Base-by-base conservation (phyloP, 331 rosid species). In the Rhamnella rubrinervis region DNA sequence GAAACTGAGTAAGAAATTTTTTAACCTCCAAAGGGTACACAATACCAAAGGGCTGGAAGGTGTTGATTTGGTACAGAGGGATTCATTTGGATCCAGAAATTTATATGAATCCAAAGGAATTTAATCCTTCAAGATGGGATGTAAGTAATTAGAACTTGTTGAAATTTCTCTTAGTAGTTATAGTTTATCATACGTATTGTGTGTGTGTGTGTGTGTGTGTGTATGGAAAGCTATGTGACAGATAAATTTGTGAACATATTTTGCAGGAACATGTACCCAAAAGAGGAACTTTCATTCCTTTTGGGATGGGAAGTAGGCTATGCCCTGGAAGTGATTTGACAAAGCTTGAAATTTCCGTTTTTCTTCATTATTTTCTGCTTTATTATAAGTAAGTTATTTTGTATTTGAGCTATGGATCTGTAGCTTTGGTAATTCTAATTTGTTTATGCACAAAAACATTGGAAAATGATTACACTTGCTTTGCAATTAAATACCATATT, bases 321-420 rank as follows among this genome's bases (percentile, higher is more conserved):
- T 81, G 85, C 50, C 85, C 85, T 17, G 85, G 85, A 60, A 81
- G 74, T 77, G 85, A 77, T 65, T 65, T 81, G 50, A 72, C 82
- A 39, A 81, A 73, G 55, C 72, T 81, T 47, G 82, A 77, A 68
- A 71, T 73, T 28, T 35, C 74, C 7, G 65, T 68, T 60, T 81
- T 81, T 75, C 74, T 77, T 25, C 85, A 81, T 70, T 51, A 77
- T 60, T 81, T 81, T 70, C 85, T 81, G 59, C 85, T 77, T 53
- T 19, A 81, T 44, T 81, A 81, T 62, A 70, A 77, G 85, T 69
- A 51, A 77, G 85, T 77, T 65, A 55, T 51, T 65, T 15, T 58
- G 20, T 38, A 16, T 38, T n/a, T 31, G 17, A 37, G 39, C 2
- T 37, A 6, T 26, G 14, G 26, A 58, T 44, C 49, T 9, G 49